Percentiles rank a stretch among this genome's conserved stretches.
phyloP scores from a whole-genome alignment of 805 yeast genomes.

The Starmerella sirachaensis region DNA sequence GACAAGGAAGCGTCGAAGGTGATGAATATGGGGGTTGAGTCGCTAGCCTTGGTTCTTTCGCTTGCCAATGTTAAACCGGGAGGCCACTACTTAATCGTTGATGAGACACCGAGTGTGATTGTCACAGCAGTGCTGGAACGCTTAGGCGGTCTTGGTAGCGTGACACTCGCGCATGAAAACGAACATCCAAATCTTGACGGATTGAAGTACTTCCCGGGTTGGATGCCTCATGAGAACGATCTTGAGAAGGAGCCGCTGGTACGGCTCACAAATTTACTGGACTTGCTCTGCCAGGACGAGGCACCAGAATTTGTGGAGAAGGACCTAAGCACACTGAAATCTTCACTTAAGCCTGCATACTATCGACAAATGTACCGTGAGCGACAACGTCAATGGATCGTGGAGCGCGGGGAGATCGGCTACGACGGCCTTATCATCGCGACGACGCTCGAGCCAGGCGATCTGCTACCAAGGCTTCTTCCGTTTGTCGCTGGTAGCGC shows the following conservation, averaged over 20 bases:
- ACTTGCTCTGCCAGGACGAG: constrained; percentile 67
- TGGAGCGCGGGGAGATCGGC: constrained; percentile 38
- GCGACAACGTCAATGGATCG: constrained; percentile 30
- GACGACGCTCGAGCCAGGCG: constrained; percentile 56
- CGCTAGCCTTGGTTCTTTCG: constrained; percentile 64
- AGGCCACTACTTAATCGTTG: constrained; percentile 76
- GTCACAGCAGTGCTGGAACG: constrained; percentile 79
- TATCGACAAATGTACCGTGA: constrained; percentile 48
- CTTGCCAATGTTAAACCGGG: constrained; percentile 79
- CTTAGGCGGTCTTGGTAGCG: constrained; percentile 61
- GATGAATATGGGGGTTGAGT: constrained; percentile 74
- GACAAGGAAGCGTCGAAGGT: constrained; percentile 66
- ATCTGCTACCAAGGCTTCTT: constrained; percentile 49
- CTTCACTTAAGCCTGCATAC: constrained; percentile 54
- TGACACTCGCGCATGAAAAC: constrained; percentile 75
- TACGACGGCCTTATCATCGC: constrained; percentile 71
- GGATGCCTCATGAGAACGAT: constrained; percentile 15
- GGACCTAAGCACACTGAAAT: constrained; percentile 44
- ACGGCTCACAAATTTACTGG: constrained; percentile 62
- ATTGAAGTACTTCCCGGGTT: constrained; percentile 40
- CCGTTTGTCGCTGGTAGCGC: constrained; percentile 71
- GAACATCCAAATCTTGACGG: constrained; percentile 80
- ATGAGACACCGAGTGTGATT: constrained; percentile 90
- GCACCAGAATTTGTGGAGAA: constrained; percentile 35
- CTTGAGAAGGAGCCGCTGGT: constrained; percentile 36